Evolutionary conservation across 2,329 filamentous ascomycete genomes (phyloP).

Genomic region (Fusarium sp.): DNA sequence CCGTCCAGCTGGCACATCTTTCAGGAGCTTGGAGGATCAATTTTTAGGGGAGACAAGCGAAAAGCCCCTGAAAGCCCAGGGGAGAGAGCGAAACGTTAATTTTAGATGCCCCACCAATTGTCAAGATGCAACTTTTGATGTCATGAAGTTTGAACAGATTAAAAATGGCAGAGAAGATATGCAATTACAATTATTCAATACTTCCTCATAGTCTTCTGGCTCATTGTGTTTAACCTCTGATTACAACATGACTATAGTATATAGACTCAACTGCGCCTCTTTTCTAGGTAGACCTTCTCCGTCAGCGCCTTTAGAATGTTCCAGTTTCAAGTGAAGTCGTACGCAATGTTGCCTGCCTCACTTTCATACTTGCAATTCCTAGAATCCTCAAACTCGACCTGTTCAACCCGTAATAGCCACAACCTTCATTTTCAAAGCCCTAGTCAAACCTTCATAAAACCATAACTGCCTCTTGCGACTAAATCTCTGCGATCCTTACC

Average conservation of each 20-base stretch:
- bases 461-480: neutral
- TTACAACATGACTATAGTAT: neutral
- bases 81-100: slow-evolving; percentile 33
- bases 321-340: slow-evolving; percentile 35
- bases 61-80: slow-evolving; percentile 27
- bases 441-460: neutral
- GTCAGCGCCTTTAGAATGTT: slow-evolving; percentile 43
- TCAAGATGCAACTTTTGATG: slow-evolving; percentile 20
- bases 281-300: slow-evolving; percentile 12
- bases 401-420: slow-evolving; percentile 1
- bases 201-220: neutral
- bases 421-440: neutral
- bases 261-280: neutral
- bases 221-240: neutral
- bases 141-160: slow-evolving; percentile 26
- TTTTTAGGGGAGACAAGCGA: slow-evolving; percentile 18
- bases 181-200: neutral
- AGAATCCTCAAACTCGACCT: neutral
- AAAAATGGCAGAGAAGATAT: neutral
- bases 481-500: neutral
- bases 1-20: slow-evolving; percentile 16
- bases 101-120: slow-evolving; percentile 37
- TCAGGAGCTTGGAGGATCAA: slow-evolving; percentile 29
- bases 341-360: slow-evolving; percentile 43
- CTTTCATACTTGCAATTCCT: neutral